These are phyloP conservation scores for Suillus subaureus DNA, from an alignment of 768 basidiomycete species.

Conservation along the genomic window DNA sequence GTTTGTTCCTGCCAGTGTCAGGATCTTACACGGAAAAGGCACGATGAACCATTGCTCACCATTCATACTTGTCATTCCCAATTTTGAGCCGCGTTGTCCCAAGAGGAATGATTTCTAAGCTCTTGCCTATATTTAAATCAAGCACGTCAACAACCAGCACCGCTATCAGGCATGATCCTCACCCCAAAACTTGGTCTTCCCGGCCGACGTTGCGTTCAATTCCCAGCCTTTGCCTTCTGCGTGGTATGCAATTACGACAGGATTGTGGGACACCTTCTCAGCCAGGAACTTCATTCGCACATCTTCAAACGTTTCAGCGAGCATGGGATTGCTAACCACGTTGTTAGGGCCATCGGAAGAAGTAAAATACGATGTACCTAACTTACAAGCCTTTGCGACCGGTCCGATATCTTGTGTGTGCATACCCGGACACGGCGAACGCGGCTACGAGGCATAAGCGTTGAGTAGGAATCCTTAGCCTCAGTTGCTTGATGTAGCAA, in stretches of 20 bases:
- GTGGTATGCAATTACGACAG: constrained; percentile 83
- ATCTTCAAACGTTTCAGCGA: constrained; percentile 88
- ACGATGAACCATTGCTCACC: constrained; percentile 46
- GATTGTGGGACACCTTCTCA: constrained; percentile 87
- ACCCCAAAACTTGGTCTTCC: constrained; percentile 93
- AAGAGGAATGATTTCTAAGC: constrained; percentile 81
- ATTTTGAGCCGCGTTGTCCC: constrained; percentile 71
- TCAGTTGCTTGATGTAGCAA: constrained; percentile 68
- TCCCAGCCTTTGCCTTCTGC: constrained; percentile 82
- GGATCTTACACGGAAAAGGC: constrained; percentile 7
- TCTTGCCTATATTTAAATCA: constrained; percentile 61
- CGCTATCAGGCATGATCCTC: constrained; percentile 29
- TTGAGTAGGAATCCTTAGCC: constrained; percentile 58
- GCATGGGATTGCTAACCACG: constrained; percentile 75
- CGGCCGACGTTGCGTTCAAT: constrained; percentile 72
- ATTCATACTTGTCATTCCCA: constrained; percentile 67
- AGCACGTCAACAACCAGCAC: constrained; percentile 19
- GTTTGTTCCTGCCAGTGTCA: constrained; percentile 63
- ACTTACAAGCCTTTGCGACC: constrained; percentile 84
- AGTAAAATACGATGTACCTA: constrained; percentile 33
- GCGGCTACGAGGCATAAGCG: constrained; percentile 79
- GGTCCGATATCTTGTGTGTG: constrained; percentile 76
- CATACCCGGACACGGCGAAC: constrained; percentile 84
- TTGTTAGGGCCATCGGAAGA: constrained; percentile 9
- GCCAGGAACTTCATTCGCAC: constrained; percentile 78